A percentile compares a stretch with the other conserved stretches of the same genome.
phyloP scores from a whole-genome alignment of 2,329 filamentous ascomycete genomes.

The Fusarium armeniacum region DNA sequence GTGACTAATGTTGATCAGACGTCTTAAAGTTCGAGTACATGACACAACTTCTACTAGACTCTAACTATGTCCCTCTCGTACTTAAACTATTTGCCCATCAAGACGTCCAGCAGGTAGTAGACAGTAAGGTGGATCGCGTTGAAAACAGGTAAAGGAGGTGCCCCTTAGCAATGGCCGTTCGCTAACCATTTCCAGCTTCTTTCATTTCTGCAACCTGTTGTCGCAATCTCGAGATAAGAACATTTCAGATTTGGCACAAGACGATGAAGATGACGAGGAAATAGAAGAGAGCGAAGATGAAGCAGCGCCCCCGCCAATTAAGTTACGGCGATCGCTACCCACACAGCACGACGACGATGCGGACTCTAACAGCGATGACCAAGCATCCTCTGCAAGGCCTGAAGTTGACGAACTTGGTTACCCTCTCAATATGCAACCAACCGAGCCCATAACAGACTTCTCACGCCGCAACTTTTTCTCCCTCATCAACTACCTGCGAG shows the following conservation, averaged over 20 bases:
- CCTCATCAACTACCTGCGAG: slow-evolving; percentile 92
- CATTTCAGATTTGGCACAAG: slow-evolving; percentile 54
- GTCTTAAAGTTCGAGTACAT: slow-evolving; percentile 96
- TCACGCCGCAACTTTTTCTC: slow-evolving; percentile 96
- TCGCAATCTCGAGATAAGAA: slow-evolving; percentile 64
- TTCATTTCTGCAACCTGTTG: slow-evolving; percentile 85
- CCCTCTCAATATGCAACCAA: slow-evolving; percentile 77
- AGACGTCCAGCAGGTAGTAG: slow-evolving; percentile 90
- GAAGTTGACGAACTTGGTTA: slow-evolving; percentile 91
- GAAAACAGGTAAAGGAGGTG: slow-evolving; percentile 76
- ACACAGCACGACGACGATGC: slow-evolving; percentile 52
- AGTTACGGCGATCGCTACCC: slow-evolving; percentile 66
- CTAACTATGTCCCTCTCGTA: slow-evolving; percentile 92
- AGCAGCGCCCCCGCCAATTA: slow-evolving; percentile 86
- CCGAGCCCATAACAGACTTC: slow-evolving; percentile 86
- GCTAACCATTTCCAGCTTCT: slow-evolving; percentile 73
- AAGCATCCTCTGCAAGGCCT: slow-evolving; percentile 58
- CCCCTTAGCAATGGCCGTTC: background rate
- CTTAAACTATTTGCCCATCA: slow-evolving; percentile 95
- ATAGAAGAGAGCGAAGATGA: slow-evolving; percentile 77
- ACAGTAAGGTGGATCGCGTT: slow-evolving; percentile 84
- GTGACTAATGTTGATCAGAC: slow-evolving; percentile 66
- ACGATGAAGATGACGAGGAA: slow-evolving; percentile 52
- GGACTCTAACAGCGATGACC: slow-evolving; percentile 53
- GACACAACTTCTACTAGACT: slow-evolving; percentile 92